Conservation (phyloP, 228 moss, liverwort and hornwort species). For the Sphagnum magellanicum region DNA sequence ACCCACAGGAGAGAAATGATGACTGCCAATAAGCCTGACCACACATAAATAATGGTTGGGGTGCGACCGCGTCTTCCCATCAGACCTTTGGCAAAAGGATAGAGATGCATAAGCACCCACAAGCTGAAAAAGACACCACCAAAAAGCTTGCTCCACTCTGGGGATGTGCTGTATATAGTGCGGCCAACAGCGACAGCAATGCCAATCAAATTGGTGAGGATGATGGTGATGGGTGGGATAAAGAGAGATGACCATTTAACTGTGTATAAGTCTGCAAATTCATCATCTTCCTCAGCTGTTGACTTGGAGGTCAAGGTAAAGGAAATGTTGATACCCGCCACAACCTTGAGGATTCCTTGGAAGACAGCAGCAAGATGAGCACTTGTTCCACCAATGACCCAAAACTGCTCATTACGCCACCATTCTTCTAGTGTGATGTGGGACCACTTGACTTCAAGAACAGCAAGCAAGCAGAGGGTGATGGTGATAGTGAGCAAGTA, state of each 20-base stretch:
- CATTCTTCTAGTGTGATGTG: conserved; percentile 48
- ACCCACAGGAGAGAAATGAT: conserved; percentile 61
- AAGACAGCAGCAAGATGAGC: conserved; percentile 46
- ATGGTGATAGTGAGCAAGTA: conserved; percentile 50
- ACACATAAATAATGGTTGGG: conserved; percentile 48
- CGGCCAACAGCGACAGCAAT: conserved; percentile 42
- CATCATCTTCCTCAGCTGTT: conserved; percentile 38
- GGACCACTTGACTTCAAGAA: conserved; percentile 57
- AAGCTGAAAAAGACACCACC: conserved; percentile 55
- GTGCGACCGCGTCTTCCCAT: conserved; percentile 56
- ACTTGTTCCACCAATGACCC: conserved; percentile 55
- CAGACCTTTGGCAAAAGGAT: conserved; percentile 61
- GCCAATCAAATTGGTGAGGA: conserved; percentile 48
- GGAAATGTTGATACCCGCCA: conserved; percentile 45
- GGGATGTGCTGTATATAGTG: conserved; percentile 39
- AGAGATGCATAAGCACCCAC: conserved; percentile 53
- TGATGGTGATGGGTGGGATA: conserved; percentile 54
- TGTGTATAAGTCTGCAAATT: conserved; percentile 49
- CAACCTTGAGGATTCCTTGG: conserved; percentile 47
- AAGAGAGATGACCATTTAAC: conserved; percentile 53
- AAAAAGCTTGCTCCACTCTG: conserved; percentile 48
- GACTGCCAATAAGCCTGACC: conserved; percentile 46
- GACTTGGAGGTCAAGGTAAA: conserved; percentile 56
- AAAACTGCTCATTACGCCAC: conserved; percentile 70
- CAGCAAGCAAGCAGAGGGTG: conserved; percentile 50